Conservation (phyloP, 2,329 filamentous ascomycete genomes). For the Phaeoacremonium minimum region DNA sequence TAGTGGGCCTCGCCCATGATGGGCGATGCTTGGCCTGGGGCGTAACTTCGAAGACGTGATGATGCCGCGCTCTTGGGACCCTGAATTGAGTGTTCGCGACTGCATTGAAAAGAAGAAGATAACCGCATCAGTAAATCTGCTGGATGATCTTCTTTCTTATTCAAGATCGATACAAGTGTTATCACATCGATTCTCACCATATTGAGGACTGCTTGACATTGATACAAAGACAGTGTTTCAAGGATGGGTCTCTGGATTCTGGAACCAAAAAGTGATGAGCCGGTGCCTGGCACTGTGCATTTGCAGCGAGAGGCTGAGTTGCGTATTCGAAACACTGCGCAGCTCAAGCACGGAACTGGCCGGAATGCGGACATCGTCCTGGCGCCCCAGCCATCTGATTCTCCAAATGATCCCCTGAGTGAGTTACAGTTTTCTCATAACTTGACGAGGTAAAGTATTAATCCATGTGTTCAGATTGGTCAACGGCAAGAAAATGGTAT, state of each 20-base stretch:
- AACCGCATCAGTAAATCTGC: too few species aligned
- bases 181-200: too few species aligned
- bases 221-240: too few species aligned
- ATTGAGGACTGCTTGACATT: too few species aligned
- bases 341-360: conserved; percentile 13
- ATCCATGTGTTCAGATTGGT: background rate
- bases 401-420: conserved; percentile 43
- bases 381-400: conserved; percentile 46
- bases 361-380: conserved; percentile 40
- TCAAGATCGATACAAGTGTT: too few species aligned
- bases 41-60: background rate
- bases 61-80: background rate
- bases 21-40: background rate
- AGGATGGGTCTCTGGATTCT: background rate
- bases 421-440: background rate
- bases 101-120: too few species aligned
- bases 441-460: background rate
- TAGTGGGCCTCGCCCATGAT: background rate
- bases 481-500: background rate
- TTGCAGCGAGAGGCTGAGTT: background rate
- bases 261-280: background rate
- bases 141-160: too few species aligned
- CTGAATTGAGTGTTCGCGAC: too few species aligned
- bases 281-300: background rate
- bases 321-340: background rate